Conservation (phyloP, 192 early-diverging fungal genomes). For the Coemansia umbellata region DNA sequence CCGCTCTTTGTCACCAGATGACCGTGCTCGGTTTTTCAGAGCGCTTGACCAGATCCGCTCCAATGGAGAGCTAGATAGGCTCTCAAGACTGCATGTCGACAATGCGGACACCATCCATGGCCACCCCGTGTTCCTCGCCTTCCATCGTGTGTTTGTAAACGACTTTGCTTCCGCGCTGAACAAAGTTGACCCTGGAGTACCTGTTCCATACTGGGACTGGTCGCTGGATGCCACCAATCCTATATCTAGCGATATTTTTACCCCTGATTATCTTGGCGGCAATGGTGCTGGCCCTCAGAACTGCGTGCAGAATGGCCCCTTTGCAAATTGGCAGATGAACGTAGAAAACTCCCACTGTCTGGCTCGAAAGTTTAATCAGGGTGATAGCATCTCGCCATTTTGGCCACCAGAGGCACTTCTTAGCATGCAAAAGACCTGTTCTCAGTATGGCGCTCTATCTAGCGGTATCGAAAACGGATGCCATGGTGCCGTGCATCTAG, state of each 20-base stretch:
- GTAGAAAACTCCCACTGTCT: constrained; percentile 41
- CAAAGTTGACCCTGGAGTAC: constrained; percentile 44
- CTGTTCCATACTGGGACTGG: constrained; percentile 55
- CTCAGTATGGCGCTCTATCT: constrained; percentile 43
- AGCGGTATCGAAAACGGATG: constrained; percentile 50
- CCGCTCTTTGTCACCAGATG: constrained; percentile 42
- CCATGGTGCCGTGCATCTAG: constrained; percentile 52
- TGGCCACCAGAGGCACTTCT: constrained; percentile 50
- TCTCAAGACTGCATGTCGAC: constrained; percentile 45
- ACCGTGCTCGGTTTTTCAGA: constrained; percentile 41
- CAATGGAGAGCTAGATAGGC: constrained; percentile 47
- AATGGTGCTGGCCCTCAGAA: constrained; percentile 30
- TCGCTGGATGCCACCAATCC: constrained; percentile 49
- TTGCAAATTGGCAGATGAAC: constrained; percentile 43
- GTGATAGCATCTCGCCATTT: constrained; percentile 42
- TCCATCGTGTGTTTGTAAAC: constrained; percentile 55
- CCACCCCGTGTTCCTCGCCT: constrained; percentile 50
- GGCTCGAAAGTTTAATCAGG: constrained; percentile 48
- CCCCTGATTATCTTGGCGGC: constrained; percentile 51
- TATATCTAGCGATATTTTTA: constrained; percentile 23
- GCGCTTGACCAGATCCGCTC: constrained; percentile 31
- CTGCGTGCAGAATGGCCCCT: constrained; percentile 42
- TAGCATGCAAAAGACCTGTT: constrained; percentile 42
- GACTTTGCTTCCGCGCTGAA: constrained; percentile 53
- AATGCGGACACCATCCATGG: constrained; percentile 49